Percentiles rank a stretch among this genome's conserved stretches.
These are phyloP conservation scores for Nepenthes alata DNA, from an alignment of 179 eudicot species.

Conservation along the genomic window DNA sequence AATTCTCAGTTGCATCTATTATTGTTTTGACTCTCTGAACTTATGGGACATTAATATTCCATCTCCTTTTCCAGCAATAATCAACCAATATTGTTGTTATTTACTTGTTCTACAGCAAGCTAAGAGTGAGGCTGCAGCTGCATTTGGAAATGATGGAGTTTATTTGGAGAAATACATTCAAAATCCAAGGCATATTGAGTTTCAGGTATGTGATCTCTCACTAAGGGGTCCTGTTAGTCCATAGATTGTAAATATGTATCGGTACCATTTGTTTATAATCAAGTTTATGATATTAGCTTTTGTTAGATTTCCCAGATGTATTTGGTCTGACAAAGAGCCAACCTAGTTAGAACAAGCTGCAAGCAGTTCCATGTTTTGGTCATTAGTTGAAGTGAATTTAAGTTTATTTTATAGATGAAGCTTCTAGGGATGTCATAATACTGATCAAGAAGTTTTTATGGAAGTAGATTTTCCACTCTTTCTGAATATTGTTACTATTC, in stretches of 20 bases:
- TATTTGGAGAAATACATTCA: slow-evolving; percentile 82
- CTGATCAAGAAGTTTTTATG: no score
- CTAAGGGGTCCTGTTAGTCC: neutral
- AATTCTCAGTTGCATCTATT: neutral
- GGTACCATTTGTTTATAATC: neutral
- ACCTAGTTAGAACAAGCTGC: no score
- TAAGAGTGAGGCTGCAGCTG: slow-evolving; percentile 97
- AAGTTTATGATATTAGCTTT: no score
- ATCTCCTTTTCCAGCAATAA: neutral
- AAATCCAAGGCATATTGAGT: slow-evolving; percentile 97
- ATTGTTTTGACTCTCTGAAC: neutral
- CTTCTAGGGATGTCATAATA: no score
- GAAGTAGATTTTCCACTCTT: no score
- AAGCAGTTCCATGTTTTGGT: no score
- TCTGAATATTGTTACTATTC: no score
- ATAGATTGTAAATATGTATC: slow-evolving; percentile 1
- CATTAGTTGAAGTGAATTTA: no score
- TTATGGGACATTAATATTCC: neutral
- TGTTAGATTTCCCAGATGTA: no score
- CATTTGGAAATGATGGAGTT: slow-evolving; percentile 95
- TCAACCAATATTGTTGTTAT: neutral
- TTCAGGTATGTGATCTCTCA: slow-evolving; percentile 52
- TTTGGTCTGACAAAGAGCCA: no score
- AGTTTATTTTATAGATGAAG: no score
- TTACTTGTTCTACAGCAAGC: slow-evolving; percentile 51